Evolutionary conservation across 306 rosid species (phyloP).

Genomic region (Castanea crenata): DNA sequence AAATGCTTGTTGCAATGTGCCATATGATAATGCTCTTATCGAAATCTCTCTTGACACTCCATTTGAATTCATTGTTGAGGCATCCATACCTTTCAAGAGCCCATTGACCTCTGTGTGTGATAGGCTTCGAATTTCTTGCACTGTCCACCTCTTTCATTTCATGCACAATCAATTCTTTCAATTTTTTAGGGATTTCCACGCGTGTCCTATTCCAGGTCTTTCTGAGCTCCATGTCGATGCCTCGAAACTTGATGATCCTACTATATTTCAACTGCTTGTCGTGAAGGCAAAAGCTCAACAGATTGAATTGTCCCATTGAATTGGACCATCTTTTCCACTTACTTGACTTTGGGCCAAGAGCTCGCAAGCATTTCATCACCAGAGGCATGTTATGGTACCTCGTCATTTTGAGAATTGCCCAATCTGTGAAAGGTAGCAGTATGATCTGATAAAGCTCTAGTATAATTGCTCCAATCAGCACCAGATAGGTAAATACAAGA

Average conservation of each 20-base stretch:
- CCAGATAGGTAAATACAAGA: constrained; percentile 31
- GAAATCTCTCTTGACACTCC: constrained; percentile 44
- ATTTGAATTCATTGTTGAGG: constrained; percentile 23
- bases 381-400: constrained; percentile 37
- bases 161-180: constrained; percentile 40
- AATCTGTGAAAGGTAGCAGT: constrained; percentile 51
- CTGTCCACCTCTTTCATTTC: constrained; percentile 47
- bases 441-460: constrained; percentile 58
- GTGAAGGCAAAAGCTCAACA: constrained; percentile 48
- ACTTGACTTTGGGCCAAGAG: constrained; percentile 38
- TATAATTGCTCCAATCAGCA: constrained; percentile 46
- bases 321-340: constrained; percentile 65
- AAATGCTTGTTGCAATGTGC: constrained; percentile 73
- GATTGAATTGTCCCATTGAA: constrained; percentile 56
- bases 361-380: constrained; percentile 30
- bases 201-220: constrained; percentile 29
- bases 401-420: constrained; percentile 55
- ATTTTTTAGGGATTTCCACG: constrained; percentile 21
- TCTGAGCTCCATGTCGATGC: constrained; percentile 32
- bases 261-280: constrained; percentile 34
- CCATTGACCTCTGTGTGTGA: constrained; percentile 51
- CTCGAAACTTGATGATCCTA: constrained; percentile 30
- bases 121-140: constrained; percentile 36
- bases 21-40: constrained; percentile 61
- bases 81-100: constrained; percentile 43